Conservation (phyloP, 1,284 basidiomycete genomes). For the Ceratorhiza oryzae-sativae region DNA sequence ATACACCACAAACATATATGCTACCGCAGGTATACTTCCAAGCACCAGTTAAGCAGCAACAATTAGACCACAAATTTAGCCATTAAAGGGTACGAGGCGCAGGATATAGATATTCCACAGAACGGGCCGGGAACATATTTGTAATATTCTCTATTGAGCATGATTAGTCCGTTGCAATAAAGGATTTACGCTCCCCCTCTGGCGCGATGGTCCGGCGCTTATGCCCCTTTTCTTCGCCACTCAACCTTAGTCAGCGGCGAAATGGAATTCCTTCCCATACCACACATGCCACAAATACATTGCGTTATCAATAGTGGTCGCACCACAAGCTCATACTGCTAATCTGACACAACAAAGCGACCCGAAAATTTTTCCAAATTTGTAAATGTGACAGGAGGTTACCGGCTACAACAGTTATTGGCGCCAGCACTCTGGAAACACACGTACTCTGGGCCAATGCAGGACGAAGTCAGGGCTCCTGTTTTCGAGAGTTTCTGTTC, state of each 20-base stretch:
- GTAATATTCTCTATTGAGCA: slow-evolving; percentile 1
- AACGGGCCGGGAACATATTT: slow-evolving; percentile 68
- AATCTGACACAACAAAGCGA: no score
- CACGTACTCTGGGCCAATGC: no score
- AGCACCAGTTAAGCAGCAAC: slow-evolving; percentile 54
- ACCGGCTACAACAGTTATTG: no score
- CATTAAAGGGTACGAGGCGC: slow-evolving; percentile 54
- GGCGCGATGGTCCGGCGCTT: slow-evolving; percentile 59
- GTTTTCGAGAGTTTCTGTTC: no score
- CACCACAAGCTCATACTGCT: no score
- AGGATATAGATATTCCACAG: slow-evolving; percentile 72
- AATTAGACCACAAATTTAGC: neutral
- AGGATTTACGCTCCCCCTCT: slow-evolving; percentile 74
- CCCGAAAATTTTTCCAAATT: no score
- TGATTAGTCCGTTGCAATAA: slow-evolving; percentile 36
- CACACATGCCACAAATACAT: no score
- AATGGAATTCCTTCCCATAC: no score
- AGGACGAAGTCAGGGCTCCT: no score
- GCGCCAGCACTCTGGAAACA: neutral
- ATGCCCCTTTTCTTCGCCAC: neutral
- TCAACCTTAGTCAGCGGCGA: no score
- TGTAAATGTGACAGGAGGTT: no score
- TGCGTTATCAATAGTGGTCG: no score
- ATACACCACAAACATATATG: slow-evolving; percentile 90
- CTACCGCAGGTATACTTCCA: slow-evolving; percentile 88